These are phyloP conservation scores for Rhynchosporium graminicola DNA, from an alignment of 2,329 filamentous ascomycete species.

Conservation along the genomic window DNA sequence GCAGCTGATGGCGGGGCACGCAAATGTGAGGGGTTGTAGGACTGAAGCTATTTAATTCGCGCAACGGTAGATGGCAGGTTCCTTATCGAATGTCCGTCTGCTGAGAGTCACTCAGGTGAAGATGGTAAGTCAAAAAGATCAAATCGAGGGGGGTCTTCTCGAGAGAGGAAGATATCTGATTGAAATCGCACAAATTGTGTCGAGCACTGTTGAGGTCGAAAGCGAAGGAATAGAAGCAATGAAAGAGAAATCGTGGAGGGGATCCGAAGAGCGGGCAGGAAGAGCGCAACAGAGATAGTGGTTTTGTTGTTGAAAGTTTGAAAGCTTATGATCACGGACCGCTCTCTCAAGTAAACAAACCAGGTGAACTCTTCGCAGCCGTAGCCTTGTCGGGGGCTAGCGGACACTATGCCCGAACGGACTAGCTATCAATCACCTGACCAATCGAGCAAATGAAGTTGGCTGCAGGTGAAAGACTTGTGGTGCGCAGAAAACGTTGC, in stretches of 20 bases:
- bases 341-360: neutral
- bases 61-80: neutral
- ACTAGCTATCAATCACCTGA: neutral
- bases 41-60: neutral
- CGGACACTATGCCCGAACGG: neutral
- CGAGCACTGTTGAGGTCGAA: conserved; percentile 1
- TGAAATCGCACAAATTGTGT: neutral
- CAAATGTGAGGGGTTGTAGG: conserved; percentile 4
- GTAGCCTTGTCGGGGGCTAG: conserved; percentile 5
- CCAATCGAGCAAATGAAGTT: neutral
- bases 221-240: conserved; percentile 9
- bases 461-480: neutral
- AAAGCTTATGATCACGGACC: neutral
- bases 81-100: neutral
- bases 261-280: neutral
- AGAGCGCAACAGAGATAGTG: neutral
- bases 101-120: neutral
- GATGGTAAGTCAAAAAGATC: neutral
- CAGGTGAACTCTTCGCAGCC: neutral
- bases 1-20: conserved; percentile 26
- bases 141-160: neutral
- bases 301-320: neutral
- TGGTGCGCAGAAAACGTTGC: neutral
- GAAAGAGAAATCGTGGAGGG: conserved; percentile 6
- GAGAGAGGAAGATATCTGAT: neutral